Evolutionary conservation across 345 rosid species (phyloP).

Genomic region (Gossypium longicalyx): DNA sequence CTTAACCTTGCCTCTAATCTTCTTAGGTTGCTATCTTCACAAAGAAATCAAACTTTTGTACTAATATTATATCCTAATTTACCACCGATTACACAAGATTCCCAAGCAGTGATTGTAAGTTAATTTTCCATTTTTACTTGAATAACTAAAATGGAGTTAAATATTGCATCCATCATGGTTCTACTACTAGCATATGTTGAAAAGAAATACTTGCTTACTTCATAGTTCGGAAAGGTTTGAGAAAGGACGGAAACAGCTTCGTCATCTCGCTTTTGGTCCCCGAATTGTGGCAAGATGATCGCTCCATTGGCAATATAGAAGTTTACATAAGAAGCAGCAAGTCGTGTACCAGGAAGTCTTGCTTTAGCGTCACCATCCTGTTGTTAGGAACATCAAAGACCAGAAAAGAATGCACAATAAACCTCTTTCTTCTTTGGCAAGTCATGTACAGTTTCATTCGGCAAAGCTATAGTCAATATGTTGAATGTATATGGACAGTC

Average conservation of each 20-base stretch:
- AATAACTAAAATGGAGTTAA: constrained; percentile 1
- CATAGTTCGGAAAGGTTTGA: constrained; percentile 55
- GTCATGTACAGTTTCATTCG: not conserved
- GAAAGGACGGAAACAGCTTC: constrained; percentile 78
- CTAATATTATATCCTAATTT: not conserved
- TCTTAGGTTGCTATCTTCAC: not conserved
- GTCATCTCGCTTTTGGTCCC: constrained; percentile 70
- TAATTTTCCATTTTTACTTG: not conserved
- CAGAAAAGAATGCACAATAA: not conserved
- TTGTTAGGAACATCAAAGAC: not conserved
- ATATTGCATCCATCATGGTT: not conserved
- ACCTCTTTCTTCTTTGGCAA: not conserved
- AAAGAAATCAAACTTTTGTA: not conserved
- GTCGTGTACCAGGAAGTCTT: constrained; percentile 55
- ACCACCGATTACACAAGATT: not conserved
- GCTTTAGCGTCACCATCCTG: constrained; percentile 16
- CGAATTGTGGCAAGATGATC: constrained; percentile 54
- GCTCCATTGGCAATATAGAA: constrained; percentile 16
- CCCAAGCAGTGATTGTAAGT: not conserved
- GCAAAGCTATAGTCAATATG: not conserved
- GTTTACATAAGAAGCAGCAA: constrained; percentile 8
- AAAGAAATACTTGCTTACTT: constrained; percentile 35
- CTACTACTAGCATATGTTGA: not conserved
- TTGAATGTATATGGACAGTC: not conserved
- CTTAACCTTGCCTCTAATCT: not conserved